A percentile compares a stretch with the other conserved stretches of the same genome.
Evolutionary conservation across 2,329 filamentous ascomycete species (phyloP).

Genomic region (Corniculantispora saksenae): DNA sequence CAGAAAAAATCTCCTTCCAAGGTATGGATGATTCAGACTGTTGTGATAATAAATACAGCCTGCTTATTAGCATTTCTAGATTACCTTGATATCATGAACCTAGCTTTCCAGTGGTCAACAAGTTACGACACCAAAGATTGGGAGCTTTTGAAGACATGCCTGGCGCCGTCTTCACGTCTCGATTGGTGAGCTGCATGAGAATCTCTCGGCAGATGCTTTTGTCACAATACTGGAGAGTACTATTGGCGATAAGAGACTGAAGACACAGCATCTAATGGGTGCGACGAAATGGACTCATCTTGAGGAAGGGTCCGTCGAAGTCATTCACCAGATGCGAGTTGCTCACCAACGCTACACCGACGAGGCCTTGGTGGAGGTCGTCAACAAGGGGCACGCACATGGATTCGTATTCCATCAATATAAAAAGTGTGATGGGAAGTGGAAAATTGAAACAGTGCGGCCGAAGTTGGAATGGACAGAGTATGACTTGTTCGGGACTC

Average conservation of each 20-base stretch:
- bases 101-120: slow-evolving; percentile 63
- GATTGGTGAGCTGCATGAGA: slow-evolving; percentile 20
- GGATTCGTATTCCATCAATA: slow-evolving; percentile 60
- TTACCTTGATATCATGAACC: slow-evolving; percentile 21
- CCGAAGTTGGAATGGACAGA: slow-evolving; percentile 59
- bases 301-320: slow-evolving; percentile 58
- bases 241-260: slow-evolving; percentile 60
- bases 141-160: slow-evolving; percentile 58
- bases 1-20: background rate
- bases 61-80: background rate
- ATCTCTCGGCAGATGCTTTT: slow-evolving; percentile 20
- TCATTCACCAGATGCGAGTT: slow-evolving; percentile 62
- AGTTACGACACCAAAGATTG: slow-evolving; percentile 70
- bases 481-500: slow-evolving; percentile 41
- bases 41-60: background rate
- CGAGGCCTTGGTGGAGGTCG: slow-evolving; percentile 45
- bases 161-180: slow-evolving; percentile 50
- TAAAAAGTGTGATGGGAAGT: slow-evolving; percentile 57
- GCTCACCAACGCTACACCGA: slow-evolving; percentile 63
- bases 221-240: slow-evolving; percentile 33
- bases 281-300: slow-evolving; percentile 58
- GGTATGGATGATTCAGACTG: background rate
- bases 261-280: slow-evolving; percentile 67
- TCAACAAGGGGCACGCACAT: slow-evolving; percentile 62
- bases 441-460: slow-evolving; percentile 61